Evolutionary conservation across 371 early-diverging fungal species (phyloP), one percentile per base, ranked within the genome.

Genomic region (Mucor plumbeus): DNA sequence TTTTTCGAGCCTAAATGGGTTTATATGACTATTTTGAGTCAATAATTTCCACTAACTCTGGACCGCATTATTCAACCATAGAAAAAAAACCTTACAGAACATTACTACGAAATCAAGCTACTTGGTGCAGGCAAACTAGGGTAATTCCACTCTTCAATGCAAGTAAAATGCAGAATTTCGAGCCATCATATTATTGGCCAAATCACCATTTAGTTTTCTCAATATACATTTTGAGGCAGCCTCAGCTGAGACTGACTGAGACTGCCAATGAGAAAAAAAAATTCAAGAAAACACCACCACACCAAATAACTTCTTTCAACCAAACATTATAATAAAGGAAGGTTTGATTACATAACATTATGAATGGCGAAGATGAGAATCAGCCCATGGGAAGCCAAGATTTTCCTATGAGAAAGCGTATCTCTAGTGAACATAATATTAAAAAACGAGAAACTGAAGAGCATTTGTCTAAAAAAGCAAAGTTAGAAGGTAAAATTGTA

Each of bases 351-450:
- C 50, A 64, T 17, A 59, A 35, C 26, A 60, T 48, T 15, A 66
- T 66, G 66, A 59, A 53, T 36, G 21, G 40, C 55, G 50, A 66
- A 66, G 60, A 59, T 60, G 65, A 59, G 65, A 66, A 66, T 34
- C 66, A 59, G 47, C 35, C 14, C 13, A 39, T 41, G 26, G 35
- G 33, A 34, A 53, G 54, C 40, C 53, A 34, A 33, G 15, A 15
- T 7, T 34, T 56, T 56, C n/a, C 43, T 53, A 6, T 10, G 21
- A 66, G 60, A 10, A 65, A 65, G 33, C 59, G 66, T n/a, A 41
- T 60, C 54, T 48, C 67, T 57, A 61, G 61, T 38, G 61, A 61
- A 21, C 50, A 50, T 19, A 40, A 60, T 39, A 39, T 43, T 14
- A 21, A 44, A 19, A 47, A 55, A 50, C 33, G 19, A 33, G 59